phyloP scores from a whole-genome alignment of 805 yeast genomes.

The Yarrowia bubula region DNA sequence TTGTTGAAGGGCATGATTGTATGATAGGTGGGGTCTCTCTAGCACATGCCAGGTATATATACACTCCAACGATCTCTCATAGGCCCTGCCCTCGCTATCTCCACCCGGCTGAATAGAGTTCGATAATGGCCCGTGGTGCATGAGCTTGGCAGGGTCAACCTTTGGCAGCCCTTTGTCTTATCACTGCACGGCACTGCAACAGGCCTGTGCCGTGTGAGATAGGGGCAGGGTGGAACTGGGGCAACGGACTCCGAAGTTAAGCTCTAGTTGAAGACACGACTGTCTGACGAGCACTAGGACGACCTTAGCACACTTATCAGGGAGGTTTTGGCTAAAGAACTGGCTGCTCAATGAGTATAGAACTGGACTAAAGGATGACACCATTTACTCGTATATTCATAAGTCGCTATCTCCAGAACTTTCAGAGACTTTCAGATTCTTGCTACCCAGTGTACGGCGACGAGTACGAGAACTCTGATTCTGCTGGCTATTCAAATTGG shows the following conservation, averaged over 20 bases:
- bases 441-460: too few species aligned
- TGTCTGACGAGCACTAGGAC: too few species aligned
- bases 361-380: too few species aligned
- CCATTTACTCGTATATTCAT: too few species aligned
- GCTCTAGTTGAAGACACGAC: too few species aligned
- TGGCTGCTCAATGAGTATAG: too few species aligned
- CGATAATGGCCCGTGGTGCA: not conserved
- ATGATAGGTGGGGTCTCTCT: not conserved
- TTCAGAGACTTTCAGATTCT: too few species aligned
- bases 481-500: too few species aligned
- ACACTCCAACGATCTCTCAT: not conserved
- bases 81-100: not conserved
- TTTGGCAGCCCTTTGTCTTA: constrained; percentile 7
- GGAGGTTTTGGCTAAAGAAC: too few species aligned
- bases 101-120: not conserved
- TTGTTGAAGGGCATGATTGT: not conserved
- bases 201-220: not conserved
- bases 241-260: not conserved
- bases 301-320: too few species aligned
- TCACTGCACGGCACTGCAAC: constrained; percentile 7
- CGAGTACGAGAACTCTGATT: too few species aligned
- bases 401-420: too few species aligned
- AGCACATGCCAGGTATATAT: not conserved
- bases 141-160: constrained; percentile 18
- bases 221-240: not conserved